Evolutionary conservation across 305 asterid species (phyloP).

Genomic region (Rubia peregrina): DNA sequence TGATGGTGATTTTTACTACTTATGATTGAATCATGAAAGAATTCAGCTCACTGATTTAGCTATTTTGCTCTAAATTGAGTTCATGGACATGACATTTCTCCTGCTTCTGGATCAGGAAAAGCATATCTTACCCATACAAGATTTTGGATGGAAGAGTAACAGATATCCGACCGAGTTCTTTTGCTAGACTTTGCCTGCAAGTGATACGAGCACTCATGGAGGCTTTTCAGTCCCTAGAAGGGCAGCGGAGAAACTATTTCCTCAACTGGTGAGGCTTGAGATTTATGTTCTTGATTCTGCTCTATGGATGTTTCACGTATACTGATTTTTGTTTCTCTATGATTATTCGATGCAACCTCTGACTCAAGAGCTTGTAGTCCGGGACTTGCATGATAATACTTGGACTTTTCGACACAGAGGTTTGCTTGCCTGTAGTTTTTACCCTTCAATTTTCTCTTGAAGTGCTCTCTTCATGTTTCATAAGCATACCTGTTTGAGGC

Average conservation of each 20-base stretch:
- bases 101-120: slow-evolving; percentile 51
- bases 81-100: slow-evolving; percentile 9
- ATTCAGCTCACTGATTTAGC: neutral
- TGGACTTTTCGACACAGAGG: slow-evolving; percentile 98
- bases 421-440: slow-evolving; percentile 23
- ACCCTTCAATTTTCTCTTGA: neutral
- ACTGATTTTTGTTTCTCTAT: slow-evolving; percentile 26
- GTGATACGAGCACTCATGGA: slow-evolving; percentile 95
- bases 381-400: slow-evolving; percentile 82
- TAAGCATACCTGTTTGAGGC: slow-evolving; percentile 40
- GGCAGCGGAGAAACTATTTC: slow-evolving; percentile 93
- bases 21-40: neutral
- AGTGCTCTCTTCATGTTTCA: neutral
- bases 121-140: slow-evolving; percentile 79
- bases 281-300: slow-evolving; percentile 5
- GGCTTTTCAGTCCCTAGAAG: slow-evolving; percentile 94
- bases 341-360: slow-evolving; percentile 95
- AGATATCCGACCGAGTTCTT: slow-evolving; percentile 91
- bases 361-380: slow-evolving; percentile 84
- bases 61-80: neutral
- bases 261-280: slow-evolving; percentile 50
- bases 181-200: slow-evolving; percentile 87
- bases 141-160: slow-evolving; percentile 63
- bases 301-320: neutral
- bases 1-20: neutral